Base-by-base conservation (phyloP, 768 basidiomycete genomes). In the Suillus subalutaceus region DNA sequence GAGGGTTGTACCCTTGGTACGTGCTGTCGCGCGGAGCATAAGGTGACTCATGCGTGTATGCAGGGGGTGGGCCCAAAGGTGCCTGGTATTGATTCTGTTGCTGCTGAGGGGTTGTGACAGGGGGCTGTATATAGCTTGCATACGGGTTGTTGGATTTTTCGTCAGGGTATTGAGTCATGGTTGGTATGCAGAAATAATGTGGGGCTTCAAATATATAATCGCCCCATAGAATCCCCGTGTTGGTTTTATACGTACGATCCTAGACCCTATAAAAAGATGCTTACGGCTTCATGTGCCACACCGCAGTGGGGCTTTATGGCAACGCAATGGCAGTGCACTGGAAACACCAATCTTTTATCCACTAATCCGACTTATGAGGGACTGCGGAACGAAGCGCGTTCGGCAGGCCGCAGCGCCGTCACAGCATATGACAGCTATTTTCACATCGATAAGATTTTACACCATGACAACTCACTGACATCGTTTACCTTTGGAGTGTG, bases 61-160 rank as follows among this genome's bases (percentile, higher is more conserved):
- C 64, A 57, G 71, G 69, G 15, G 71, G 66, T 7, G 71, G 65
- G 43, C 62, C 56, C 35, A 32, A 16, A 12, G 70, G 63, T 12
- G 61, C 55, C 16, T 66, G 20, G 32, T 64, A 68, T 30, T 46
- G 35, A 26, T 23, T 63, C 43, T 69, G 58, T 20, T 66, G 64
- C 23, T 63, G 63, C 55, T 62, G 41, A 63, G 53, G 20, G 8
- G 35, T 12, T 44, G 37, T 37, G 40, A 63, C 46, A 10, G 69
- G 38, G 38, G 68, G 69, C 46, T 50, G 9, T 0, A 70, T 8
- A 70, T 70, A 73, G 57, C 63, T 38, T 6, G 68, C 38, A 30
- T 62, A 71, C n/a, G 70, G 43, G 16, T 66, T 69, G 30, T 69
- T 67, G 9, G 68, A 63, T 16, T 78, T 77, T 46, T 76, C 76